These are phyloP conservation scores for Lactarius hatsudake DNA, from an alignment of 768 basidiomycete species.

Conservation along the genomic window DNA sequence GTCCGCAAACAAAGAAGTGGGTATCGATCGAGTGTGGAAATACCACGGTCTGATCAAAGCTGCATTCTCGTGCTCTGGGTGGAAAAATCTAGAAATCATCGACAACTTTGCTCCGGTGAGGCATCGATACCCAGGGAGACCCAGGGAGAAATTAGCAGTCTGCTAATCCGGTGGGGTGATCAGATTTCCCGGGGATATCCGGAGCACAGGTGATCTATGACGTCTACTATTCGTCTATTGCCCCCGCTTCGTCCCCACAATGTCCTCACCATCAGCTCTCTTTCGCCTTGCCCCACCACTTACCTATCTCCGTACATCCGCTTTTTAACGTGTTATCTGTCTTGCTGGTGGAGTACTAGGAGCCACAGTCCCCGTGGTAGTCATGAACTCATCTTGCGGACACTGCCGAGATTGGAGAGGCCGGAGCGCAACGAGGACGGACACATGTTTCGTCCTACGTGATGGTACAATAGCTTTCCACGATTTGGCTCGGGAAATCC, in stretches of 20 bases:
- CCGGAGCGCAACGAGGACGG: not conserved
- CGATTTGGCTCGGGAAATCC: not conserved
- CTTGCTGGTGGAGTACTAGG: slow-evolving; percentile 3
- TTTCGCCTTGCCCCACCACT: not conserved
- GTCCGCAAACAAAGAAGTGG: not conserved
- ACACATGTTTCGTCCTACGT: not conserved
- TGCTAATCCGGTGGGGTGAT: not conserved
- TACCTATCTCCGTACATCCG: not conserved
- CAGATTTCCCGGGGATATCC: not conserved
- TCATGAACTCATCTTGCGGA: slow-evolving; percentile 13
- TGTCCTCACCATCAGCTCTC: not conserved
- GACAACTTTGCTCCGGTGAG: not conserved
- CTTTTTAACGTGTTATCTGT: not conserved
- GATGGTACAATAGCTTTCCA: not conserved
- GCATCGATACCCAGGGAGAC: not conserved
- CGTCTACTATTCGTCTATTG: slow-evolving; percentile 6
- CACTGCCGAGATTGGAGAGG: slow-evolving; percentile 1
- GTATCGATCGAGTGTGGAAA: not conserved
- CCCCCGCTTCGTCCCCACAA: slow-evolving; percentile 13
- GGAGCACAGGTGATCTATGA: slow-evolving; percentile 11
- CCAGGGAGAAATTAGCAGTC: not conserved
- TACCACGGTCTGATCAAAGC: not conserved
- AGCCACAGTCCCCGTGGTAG: not conserved
- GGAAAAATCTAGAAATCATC: slow-evolving; percentile 1
- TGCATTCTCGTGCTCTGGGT: not conserved